phyloP scores from a whole-genome alignment of 805 yeast genomes.

The Starmera dryadoides region DNA sequence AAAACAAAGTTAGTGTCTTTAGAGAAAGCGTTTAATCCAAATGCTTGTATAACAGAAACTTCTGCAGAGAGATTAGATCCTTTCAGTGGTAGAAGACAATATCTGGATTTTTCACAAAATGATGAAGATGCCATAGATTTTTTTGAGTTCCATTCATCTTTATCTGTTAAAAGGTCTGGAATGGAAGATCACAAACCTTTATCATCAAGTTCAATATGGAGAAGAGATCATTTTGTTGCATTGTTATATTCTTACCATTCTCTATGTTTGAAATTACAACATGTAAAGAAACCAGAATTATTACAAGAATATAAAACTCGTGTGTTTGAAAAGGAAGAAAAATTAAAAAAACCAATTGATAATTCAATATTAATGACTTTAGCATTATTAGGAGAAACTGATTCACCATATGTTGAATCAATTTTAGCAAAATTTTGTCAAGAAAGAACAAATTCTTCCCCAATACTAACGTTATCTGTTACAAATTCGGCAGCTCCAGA shows the following conservation, averaged over 20 bases:
- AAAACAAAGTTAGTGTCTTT: too few relatives aligned
- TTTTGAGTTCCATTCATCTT: conserved; percentile 11
- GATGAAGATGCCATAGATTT: conserved; percentile 13
- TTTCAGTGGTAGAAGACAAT: too few relatives aligned
- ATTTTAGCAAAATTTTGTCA: not conserved
- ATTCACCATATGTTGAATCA: not conserved
- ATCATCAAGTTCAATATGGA: conserved; percentile 10
- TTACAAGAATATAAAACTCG: not conserved
- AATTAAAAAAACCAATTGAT: not conserved
- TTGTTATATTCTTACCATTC: conserved; percentile 15
- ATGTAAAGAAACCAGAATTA: not conserved
- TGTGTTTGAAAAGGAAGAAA: not conserved
- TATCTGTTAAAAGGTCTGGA: conserved; percentile 17
- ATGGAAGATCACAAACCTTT: conserved; percentile 21
- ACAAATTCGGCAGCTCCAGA: not conserved
- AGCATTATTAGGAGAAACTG: not conserved
- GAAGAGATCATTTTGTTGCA: conserved; percentile 16
- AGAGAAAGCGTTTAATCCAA: too few relatives aligned
- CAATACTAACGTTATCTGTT: not conserved
- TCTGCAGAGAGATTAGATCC: too few relatives aligned
- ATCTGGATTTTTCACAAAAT: too few relatives aligned
- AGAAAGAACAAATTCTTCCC: not conserved
- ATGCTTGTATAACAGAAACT: too few relatives aligned
- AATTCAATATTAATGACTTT: not conserved
- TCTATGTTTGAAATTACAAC: conserved; percentile 6